Evolutionary conservation across 192 early-diverging fungal species (phyloP), one percentile per base, ranked within the genome.

Genomic region (Rhizophagus clarus): DNA sequence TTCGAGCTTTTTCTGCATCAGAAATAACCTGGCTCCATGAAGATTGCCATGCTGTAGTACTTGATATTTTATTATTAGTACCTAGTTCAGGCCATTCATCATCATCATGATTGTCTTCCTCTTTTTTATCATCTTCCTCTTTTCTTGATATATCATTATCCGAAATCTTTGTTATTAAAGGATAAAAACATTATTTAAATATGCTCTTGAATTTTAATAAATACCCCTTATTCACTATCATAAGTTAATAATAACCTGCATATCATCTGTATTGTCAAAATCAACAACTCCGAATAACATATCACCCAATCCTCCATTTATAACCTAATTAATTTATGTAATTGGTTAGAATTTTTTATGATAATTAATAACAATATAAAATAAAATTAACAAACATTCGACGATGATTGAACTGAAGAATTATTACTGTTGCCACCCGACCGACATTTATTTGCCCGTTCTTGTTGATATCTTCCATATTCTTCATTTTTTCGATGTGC

Each of bases 401-500:
- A 64, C 4, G 56, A 64, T 17, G 51, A 66, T 56, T 60, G n/a
- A 45, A 22, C 5, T 4, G 20, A 34, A 69, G 67, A 32, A 22
- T 37, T 40, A 37, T 70, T 11, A n/a, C 9, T 10, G 11, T 31
- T 24, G 26, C 20, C 9, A 26, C 47, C 24, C 24, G 69, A 63
- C 72, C 29, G n/a, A 51, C 61, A 61, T 72, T 32, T 31, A 51
- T 67, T 72, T 64, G 83, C 80, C 68, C 82, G 73, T 61, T 87
- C 87, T 76, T 85, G 82, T 26, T 87, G 80, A 51, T 89, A 79
- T 66, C 87, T 88, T 68, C 84, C 85, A 74, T 92, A 92, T 32
- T 91, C 88, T n/a, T 79, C 68, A 69, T 95, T 92, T 29, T 91
- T 83, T 77, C 89, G 70, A 72, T 94, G 90, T 15, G 88, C 90